Percentiles rank a stretch among this genome's conserved stretches.
phyloP scores from a whole-genome alignment of 1,284 basidiomycete genomes.

The Ceratorhiza oryzae-sativae region DNA sequence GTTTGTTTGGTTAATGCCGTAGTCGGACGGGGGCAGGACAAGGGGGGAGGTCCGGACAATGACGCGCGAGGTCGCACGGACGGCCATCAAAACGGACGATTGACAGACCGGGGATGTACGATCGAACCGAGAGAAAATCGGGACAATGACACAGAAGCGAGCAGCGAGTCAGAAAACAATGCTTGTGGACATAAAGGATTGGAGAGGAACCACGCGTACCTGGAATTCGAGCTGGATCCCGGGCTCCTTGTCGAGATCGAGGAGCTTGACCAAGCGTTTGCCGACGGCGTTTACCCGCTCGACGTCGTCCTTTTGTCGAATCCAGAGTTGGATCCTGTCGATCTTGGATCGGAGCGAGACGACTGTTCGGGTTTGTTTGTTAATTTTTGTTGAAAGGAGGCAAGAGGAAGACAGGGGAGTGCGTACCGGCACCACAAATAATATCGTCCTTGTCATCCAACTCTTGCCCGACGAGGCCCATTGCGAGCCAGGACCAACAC shows the following conservation, averaged over 20 bases:
- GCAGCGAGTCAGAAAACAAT: neutral
- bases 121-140: neutral
- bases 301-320: conserved; percentile 79
- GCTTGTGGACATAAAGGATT: neutral
- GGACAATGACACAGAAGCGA: conserved; percentile 6
- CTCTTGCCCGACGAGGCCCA: conserved; percentile 91
- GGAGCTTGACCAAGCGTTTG: conserved; percentile 76
- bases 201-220: conserved; percentile 55
- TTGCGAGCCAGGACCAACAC: conserved; percentile 89
- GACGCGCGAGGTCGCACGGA: neutral
- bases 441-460: conserved; percentile 81
- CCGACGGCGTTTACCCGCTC: conserved; percentile 85
- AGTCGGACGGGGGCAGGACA: neutral
- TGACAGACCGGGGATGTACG: conserved; percentile 10
- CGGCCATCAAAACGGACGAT: neutral
- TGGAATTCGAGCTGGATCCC: conserved; percentile 89
- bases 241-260: conserved; percentile 81
- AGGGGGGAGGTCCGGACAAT: neutral
- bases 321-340: conserved; percentile 91
- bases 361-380: conserved; percentile 54
- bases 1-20: neutral
- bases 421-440: conserved; percentile 74
- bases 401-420: neutral
- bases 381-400: neutral
- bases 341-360: conserved; percentile 87